Evolutionary conservation across 257 asterid species (phyloP), one percentile per base, ranked within the genome.

Genomic region (Rubia yunnanensis): DNA sequence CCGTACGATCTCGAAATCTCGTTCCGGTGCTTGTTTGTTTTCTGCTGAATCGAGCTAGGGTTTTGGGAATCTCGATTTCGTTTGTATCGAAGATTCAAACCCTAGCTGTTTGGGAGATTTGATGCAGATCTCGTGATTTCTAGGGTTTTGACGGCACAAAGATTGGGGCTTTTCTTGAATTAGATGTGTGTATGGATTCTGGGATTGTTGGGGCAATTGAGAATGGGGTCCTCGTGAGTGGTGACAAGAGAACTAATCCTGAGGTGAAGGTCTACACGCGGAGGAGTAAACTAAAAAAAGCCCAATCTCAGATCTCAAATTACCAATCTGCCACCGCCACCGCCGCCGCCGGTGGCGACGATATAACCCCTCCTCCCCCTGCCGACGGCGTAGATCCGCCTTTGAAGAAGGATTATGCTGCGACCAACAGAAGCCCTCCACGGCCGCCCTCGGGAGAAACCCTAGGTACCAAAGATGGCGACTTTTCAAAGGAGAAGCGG

Each of bases 151-250:
- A 50, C 17, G 63, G 68, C 31, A 52, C 62, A 54, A 67, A 76
- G 53, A 72, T 64, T 73, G 59, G 78, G 79, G 72, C 44, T 73
- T 75, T 65, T 68, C 15, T 30, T 39, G 60, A 60, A 55, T 66
- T 48, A 72, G 60, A 72, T 72, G 70, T 76, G 74, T 76, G 81
- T 61, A 81, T 81, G 86, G 86, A 70, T 73, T 75, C 83, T 31
- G 81, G 68, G 75, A 68, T 74, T 36, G 56, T 28, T 26, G 77
- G 74, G 60, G 72, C 20, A 28, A 68, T 48, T 59, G 77, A 66
- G 30, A 60, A 60, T 61, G 71, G 66, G 72, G 41, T 49, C 52
- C 36, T 34, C 63, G 22, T 35, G 73, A 58, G 26, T 73, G 75
- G 73, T 14, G 81, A 71, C 31, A 28, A 34, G 9, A 20, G 27